Percentiles rank a stretch among this genome's conserved stretches.
These are phyloP conservation scores for Naganishia kalamii DNA, from an alignment of 768 basidiomycete species.

Conservation along the genomic window DNA sequence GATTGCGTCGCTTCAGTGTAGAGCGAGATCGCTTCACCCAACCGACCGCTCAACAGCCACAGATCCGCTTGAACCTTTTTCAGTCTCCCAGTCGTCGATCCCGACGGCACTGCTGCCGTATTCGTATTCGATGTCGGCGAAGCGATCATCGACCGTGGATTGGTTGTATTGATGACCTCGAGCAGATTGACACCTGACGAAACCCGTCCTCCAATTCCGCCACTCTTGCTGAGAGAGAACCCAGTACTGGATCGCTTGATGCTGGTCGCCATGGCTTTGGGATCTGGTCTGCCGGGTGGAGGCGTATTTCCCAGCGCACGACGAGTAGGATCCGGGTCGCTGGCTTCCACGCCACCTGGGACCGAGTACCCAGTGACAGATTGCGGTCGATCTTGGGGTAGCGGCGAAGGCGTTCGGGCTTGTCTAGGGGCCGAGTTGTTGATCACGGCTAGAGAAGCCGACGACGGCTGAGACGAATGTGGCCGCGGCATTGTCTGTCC, in stretches of 20 bases:
- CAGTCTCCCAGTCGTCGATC: constrained; percentile 74
- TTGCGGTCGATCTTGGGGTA: background rate
- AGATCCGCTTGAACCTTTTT: constrained; percentile 84
- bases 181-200: background rate
- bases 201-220: constrained; percentile 7
- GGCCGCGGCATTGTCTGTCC: background rate
- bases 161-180: constrained; percentile 8
- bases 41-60: constrained; percentile 77
- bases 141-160: background rate
- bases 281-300: constrained; percentile 10
- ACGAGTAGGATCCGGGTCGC: background rate
- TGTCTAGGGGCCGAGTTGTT: constrained; percentile 17
- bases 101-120: constrained; percentile 56
- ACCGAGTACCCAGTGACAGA: constrained; percentile 3
- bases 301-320: constrained; percentile 16
- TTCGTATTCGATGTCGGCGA: constrained; percentile 54
- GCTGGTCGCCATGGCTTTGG: constrained; percentile 2
- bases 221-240: constrained; percentile 11
- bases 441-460: constrained; percentile 9
- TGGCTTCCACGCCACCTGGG: background rate
- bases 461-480: constrained; percentile 24
- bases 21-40: constrained; percentile 73
- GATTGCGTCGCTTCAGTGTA: constrained; percentile 76
- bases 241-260: constrained; percentile 22
- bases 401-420: background rate